Evolutionary conservation across 176 grass and related monocot genomes (phyloP).

Genomic region (Saccharum officinarum): DNA sequence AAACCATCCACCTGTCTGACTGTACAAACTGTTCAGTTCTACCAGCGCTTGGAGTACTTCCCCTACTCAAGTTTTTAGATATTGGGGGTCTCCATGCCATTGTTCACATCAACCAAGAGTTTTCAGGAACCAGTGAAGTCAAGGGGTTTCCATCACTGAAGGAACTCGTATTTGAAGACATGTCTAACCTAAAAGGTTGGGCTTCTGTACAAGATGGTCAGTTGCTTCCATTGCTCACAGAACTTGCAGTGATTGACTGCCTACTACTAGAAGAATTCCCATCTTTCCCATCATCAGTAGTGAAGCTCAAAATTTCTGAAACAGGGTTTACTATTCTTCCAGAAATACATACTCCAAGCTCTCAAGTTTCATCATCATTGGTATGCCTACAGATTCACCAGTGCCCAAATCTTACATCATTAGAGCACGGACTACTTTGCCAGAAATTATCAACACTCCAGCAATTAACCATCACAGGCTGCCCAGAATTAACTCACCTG

Average conservation of each 20-base stretch:
- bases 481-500: slow-evolving; percentile 45
- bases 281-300: slow-evolving; percentile 46
- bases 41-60: slow-evolving; percentile 62
- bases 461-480: slow-evolving; percentile 51
- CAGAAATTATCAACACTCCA: slow-evolving; percentile 45
- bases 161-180: slow-evolving; percentile 56
- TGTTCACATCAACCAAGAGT: slow-evolving; percentile 56
- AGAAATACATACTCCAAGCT: slow-evolving; percentile 32
- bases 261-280: slow-evolving; percentile 48
- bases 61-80: slow-evolving; percentile 53
- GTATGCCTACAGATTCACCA: slow-evolving; percentile 54
- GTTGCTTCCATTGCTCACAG: slow-evolving; percentile 54
- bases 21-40: slow-evolving; percentile 51
- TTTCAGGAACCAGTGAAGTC: slow-evolving; percentile 40
- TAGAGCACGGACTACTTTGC: slow-evolving; percentile 51
- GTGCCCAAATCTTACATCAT: slow-evolving; percentile 59
- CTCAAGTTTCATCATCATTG: slow-evolving; percentile 32
- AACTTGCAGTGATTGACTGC: slow-evolving; percentile 55
- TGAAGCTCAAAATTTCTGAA: slow-evolving; percentile 63
- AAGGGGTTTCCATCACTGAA: slow-evolving; percentile 60
- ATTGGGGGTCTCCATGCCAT: slow-evolving; percentile 46
- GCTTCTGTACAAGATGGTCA: slow-evolving; percentile 27
- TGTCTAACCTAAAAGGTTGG: slow-evolving; percentile 58
- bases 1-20: slow-evolving; percentile 69
- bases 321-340: slow-evolving; percentile 56